A percentile compares a stretch with the other conserved stretches of the same genome.
Conservation (phyloP, 305 asterid genomes). For the Fraxinus paxiana region DNA sequence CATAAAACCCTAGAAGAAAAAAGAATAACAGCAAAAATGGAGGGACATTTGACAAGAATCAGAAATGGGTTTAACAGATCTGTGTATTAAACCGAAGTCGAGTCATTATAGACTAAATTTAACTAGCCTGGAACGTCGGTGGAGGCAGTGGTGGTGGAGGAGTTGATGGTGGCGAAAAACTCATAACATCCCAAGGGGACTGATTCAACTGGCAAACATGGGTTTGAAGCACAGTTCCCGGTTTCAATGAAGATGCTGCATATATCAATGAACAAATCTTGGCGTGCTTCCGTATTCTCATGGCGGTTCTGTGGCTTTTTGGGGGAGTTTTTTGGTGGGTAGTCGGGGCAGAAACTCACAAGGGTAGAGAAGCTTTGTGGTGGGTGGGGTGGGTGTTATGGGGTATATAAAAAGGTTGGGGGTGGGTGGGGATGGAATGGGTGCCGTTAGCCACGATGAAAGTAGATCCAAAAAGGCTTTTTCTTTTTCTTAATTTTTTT, state of each 20-base stretch:
- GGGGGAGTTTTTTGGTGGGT: not conserved
- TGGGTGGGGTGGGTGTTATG: not conserved
- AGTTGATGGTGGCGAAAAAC: constrained; percentile 32
- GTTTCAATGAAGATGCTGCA: constrained; percentile 27
- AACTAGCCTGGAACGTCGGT: constrained; percentile 28
- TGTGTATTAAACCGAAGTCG: not conserved
- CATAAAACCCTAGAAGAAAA: constrained; percentile 26
- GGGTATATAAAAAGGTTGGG: not conserved
- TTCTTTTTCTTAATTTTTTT: constrained; percentile 13
- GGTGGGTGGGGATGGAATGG: not conserved
- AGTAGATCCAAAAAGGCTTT: constrained; percentile 37
- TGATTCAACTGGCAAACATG: constrained; percentile 43
- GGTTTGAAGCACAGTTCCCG: constrained; percentile 19
- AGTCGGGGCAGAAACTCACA: not conserved
- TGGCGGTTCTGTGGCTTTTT: constrained; percentile 26
- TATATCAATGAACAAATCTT: constrained; percentile 37
- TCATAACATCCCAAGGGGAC: constrained; percentile 50
- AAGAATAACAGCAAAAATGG: not conserved
- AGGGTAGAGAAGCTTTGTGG: not conserved
- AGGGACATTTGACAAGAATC: constrained; percentile 5
- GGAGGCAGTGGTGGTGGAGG: constrained; percentile 31
- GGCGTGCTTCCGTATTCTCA: constrained; percentile 61
- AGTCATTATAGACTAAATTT: not conserved
- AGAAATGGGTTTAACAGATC: constrained; percentile 20
- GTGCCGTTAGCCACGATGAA: constrained; percentile 36